phyloP scores from a whole-genome alignment of 192 early-diverging fungal genomes.

The Backusella liffmaniae region DNA sequence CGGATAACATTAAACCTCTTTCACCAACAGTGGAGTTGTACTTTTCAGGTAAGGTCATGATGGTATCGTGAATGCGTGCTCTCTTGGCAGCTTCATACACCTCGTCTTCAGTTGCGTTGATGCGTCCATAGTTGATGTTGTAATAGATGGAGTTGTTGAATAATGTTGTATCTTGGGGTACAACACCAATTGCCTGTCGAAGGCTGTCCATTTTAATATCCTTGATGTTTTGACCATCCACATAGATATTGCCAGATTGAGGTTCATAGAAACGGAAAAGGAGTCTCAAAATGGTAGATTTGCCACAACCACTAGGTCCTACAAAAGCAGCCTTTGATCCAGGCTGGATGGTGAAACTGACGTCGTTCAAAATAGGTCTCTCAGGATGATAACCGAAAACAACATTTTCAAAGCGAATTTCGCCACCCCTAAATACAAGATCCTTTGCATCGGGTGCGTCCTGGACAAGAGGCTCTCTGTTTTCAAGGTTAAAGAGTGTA shows the following conservation, averaged over 20 bases:
- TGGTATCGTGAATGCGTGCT: slow-evolving; percentile 63
- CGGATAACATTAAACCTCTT: slow-evolving; percentile 66
- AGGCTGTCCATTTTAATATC: slow-evolving; percentile 78
- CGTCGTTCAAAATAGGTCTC: slow-evolving; percentile 52
- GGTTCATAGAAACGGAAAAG: slow-evolving; percentile 97
- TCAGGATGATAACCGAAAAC: slow-evolving; percentile 84
- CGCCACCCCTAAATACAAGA: slow-evolving; percentile 62
- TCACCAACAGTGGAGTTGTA: slow-evolving; percentile 73
- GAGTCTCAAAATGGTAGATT: slow-evolving; percentile 80
- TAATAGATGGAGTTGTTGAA: slow-evolving; percentile 93
- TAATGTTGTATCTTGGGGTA: slow-evolving; percentile 90
- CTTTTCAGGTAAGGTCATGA: slow-evolving; percentile 54
- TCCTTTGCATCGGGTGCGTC: slow-evolving; percentile 59
- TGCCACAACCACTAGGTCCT: slow-evolving; percentile 92
- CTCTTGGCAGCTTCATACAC: slow-evolving; percentile 53
- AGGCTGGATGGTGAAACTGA: slow-evolving; percentile 81
- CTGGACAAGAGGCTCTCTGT: slow-evolving; percentile 43
- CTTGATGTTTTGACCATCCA: slow-evolving; percentile 86
- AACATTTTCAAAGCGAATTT: slow-evolving; percentile 87
- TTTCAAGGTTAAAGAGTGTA: slow-evolving; percentile 86
- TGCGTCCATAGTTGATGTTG: slow-evolving; percentile 91
- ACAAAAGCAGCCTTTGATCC: slow-evolving; percentile 91
- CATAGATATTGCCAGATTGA: slow-evolving; percentile 67
- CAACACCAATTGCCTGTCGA: slow-evolving; percentile 79
- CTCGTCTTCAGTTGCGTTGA: slow-evolving; percentile 61